phyloP scores from a whole-genome alignment of 1,139 yeast genomes.

The Pichia sp. region DNA sequence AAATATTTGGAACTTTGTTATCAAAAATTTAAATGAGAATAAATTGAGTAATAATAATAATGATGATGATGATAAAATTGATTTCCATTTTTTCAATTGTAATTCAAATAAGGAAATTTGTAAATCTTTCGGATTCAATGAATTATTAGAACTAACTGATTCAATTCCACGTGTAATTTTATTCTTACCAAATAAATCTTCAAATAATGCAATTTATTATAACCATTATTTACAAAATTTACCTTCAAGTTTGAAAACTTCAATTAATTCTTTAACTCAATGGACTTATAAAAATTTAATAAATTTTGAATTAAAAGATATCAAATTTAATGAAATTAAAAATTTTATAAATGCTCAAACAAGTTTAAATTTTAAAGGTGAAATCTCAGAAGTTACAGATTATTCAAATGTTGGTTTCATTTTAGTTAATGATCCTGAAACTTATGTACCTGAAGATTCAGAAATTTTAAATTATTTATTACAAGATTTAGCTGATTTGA shows the following conservation, averaged over 20 bases:
- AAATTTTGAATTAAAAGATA: constrained; percentile 31
- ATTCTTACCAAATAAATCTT: constrained; percentile 31
- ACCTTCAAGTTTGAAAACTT: constrained; percentile 12
- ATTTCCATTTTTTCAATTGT: constrained; percentile 53
- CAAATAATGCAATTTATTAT: constrained; percentile 31
- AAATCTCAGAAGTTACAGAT: constrained; percentile 23
- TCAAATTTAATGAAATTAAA: constrained; percentile 34
- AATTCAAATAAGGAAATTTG: constrained; percentile 42
- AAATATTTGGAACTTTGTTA: constrained; percentile 49
- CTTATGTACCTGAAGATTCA: constrained; percentile 52
- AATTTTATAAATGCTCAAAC: constrained; percentile 35
- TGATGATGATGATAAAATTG: constrained; percentile 30
- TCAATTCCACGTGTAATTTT: constrained; percentile 29
- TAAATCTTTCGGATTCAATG: constrained; percentile 38
- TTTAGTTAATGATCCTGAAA: constrained; percentile 45
- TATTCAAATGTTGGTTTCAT: constrained; percentile 45
- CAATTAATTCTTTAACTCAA: constrained; percentile 25
- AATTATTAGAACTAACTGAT: constrained; percentile 20
- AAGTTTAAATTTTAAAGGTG: constrained; percentile 27
- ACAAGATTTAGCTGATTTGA: constrained; percentile 50
- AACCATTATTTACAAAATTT: background rate
- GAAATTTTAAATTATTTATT: constrained; percentile 51
- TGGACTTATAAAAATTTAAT: constrained; percentile 34
- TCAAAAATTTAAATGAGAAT: constrained; percentile 36
- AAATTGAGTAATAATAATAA: constrained; percentile 23